Evolutionary conservation across 352 stramenopile genomes (phyloP).

Genomic region (Phytophthora fragariae): DNA sequence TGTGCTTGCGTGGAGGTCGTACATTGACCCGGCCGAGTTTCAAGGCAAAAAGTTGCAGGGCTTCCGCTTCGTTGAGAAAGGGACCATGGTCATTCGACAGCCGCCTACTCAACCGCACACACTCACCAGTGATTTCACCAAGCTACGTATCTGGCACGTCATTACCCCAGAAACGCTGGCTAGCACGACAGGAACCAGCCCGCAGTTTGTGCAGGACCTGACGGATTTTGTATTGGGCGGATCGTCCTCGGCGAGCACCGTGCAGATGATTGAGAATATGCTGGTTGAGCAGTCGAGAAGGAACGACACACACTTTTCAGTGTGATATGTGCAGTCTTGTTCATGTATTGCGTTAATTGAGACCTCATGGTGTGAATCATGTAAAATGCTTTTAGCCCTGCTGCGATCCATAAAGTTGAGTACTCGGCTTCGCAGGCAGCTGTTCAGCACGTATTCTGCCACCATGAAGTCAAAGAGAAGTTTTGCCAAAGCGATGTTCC

Average conservation of each 20-base stretch:
- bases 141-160: conserved; percentile 59
- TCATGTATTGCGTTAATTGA: background rate
- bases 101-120: conserved; percentile 29
- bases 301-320: conserved; percentile 16
- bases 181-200: conserved; percentile 23
- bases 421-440: conserved; percentile 32
- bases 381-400: background rate
- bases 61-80: conserved; percentile 69
- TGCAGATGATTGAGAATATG: conserved; percentile 69
- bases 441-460: conserved; percentile 40
- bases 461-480: conserved; percentile 49
- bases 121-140: conserved; percentile 30
- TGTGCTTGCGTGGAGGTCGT: conserved; percentile 72
- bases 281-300: conserved; percentile 43
- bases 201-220: conserved; percentile 44
- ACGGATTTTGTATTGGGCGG: conserved; percentile 55
- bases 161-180: conserved; percentile 48
- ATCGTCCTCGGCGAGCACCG: conserved; percentile 43
- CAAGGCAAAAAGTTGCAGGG: conserved; percentile 50
- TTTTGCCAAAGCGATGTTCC: conserved; percentile 47
- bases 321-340: conserved; percentile 10
- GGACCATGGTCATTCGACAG: conserved; percentile 63
- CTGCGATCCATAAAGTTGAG: conserved; percentile 48
- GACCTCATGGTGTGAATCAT: background rate
- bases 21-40: conserved; percentile 68